Evolutionary conservation across 441 rosid genomes (phyloP).

Genomic region (Sinapis alba): DNA sequence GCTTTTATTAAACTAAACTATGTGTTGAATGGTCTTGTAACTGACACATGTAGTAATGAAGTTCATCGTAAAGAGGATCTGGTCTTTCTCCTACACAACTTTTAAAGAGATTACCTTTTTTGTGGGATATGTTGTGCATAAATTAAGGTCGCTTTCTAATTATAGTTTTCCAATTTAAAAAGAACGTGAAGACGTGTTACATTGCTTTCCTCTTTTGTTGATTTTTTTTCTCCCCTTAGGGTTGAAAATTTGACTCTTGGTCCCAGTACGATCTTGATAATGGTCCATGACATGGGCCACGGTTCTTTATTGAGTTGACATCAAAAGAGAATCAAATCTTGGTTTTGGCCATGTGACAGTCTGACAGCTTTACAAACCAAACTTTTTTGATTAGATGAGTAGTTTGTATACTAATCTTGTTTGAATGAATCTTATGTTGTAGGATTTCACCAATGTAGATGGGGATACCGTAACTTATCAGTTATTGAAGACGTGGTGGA

Average conservation of each 20-base stretch:
- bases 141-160: constrained; percentile 21
- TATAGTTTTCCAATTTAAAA: not conserved
- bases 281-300: not conserved
- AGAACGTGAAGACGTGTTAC: constrained; percentile 8
- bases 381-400: not conserved
- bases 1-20: not conserved
- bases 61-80: constrained; percentile 1
- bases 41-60: not conserved
- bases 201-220: constrained; percentile 28
- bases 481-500: constrained; percentile 94
- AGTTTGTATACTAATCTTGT: not conserved
- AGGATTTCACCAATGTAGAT: constrained; percentile 98
- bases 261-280: not conserved
- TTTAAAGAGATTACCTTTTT: constrained; percentile 7
- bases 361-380: not conserved
- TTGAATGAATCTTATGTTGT: constrained; percentile 2
- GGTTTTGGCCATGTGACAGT: not conserved
- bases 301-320: not conserved
- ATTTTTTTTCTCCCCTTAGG: not conserved
- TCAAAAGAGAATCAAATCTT: not conserved
- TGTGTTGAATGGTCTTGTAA: not conserved
- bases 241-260: not conserved
- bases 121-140: not conserved
- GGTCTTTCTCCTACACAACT: constrained; percentile 26
- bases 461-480: constrained; percentile 98